Conservation (phyloP, 495 filamentous ascomycete genomes). For the Penicillium goetzii region DNA sequence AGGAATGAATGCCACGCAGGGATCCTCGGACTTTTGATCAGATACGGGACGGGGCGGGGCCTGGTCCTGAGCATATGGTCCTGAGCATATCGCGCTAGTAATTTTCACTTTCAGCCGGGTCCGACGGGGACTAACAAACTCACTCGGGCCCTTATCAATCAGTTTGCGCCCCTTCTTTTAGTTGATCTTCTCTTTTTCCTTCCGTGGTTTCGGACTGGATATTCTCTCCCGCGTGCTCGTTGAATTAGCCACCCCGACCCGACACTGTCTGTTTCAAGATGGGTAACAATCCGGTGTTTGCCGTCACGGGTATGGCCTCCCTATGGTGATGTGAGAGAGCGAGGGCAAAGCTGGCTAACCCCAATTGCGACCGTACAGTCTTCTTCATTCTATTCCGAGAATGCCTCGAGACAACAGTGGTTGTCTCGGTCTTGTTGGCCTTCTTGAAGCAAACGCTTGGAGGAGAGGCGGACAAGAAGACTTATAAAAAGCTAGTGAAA, state of each 20-base stretch:
- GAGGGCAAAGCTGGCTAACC: conserved; percentile 1
- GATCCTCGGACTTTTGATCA: conserved; percentile 19
- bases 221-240: not conserved
- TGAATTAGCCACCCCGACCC: conserved; percentile 1
- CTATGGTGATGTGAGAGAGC: too few relatives aligned
- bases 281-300: conserved; percentile 29
- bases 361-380: conserved; percentile 40
- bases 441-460: conserved; percentile 80
- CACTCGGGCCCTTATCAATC: conserved; percentile 26
- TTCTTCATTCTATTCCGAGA: conserved; percentile 91
- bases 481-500: conserved; percentile 69
- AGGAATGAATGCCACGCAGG: not conserved
- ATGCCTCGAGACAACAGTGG: conserved; percentile 76
- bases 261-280: conserved; percentile 12
- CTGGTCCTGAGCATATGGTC: not conserved
- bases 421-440: conserved; percentile 80
- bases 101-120: conserved; percentile 15
- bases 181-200: conserved; percentile 5
- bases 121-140: not conserved
- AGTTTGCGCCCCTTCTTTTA: not conserved
- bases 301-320: conserved; percentile 25
- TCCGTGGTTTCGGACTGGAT: not conserved
- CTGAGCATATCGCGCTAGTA: conserved; percentile 16
- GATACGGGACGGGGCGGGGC: conserved; percentile 14
- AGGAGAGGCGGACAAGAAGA: conserved; percentile 53